Base-by-base conservation (phyloP, 2,329 filamentous ascomycete genomes). In the Pseudopyrenochaeta lycopersici region DNA sequence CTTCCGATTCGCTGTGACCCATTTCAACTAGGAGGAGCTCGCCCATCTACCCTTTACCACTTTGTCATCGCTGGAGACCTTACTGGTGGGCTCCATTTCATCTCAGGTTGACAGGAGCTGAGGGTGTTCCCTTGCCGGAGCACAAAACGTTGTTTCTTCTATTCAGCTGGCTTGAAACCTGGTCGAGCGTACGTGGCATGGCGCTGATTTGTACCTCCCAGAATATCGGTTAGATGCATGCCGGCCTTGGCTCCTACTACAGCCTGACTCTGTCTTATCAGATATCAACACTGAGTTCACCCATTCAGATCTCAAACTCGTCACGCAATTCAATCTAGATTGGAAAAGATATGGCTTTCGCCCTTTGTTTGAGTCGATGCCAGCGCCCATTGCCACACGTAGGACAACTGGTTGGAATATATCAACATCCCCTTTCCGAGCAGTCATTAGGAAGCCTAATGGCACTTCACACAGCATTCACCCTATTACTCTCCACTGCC, bases 201-300 rank as follows among this genome's bases (percentile, higher is more conserved):
- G 21, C 39, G 39, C n/a, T n/a, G 10, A 20, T 6, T 41, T 23
- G 15, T 21, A 40, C 38, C 17, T 12, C 45, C 21, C 31, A 44
- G 33, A 44, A 40, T 33, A 14, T 49, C 43, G 36, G 15, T 32
- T 44, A 33, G 29, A 48, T 54, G 48, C 56, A 48, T 35, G 40
- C 35, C 45, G 29, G 56, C 33, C 56, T 50, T 53, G 49, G 56
- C 52, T 45, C 35, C 20, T 17, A 18, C 20, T 17, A 18, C 29
- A 42, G 47, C 27, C 40, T 29, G 49, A 49, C n/a, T 33, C 44
- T 33, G 46, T 46, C 56, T 54, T 54, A 61, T 59, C 54, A 36
- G 38, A 54, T 49, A 52, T 43, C 41, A 42, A 46, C 39, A 20
- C 35, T 38, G 45, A 48, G 32, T 30, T 36, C 43, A 49, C 46